Percentiles rank a stretch among this genome's conserved stretches.
Conservation (phyloP, 768 basidiomycete species). For the Leccinum aurantiacum region DNA sequence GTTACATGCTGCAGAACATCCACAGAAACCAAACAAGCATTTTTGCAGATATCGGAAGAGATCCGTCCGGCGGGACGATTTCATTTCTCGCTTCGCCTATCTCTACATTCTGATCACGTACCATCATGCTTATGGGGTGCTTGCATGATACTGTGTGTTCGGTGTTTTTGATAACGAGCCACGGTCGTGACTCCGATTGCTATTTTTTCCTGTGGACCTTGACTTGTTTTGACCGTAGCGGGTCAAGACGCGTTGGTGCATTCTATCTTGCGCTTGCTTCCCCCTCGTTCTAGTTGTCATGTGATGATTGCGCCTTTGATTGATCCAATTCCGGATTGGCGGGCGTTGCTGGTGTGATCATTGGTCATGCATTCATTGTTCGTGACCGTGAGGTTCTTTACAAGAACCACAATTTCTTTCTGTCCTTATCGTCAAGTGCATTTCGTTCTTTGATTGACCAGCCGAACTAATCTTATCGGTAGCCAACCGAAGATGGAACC, state of each 20-base stretch:
- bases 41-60: constrained; percentile 20
- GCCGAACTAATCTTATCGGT: background rate
- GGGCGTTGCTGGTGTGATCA: background rate
- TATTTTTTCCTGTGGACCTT: background rate
- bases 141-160: background rate
- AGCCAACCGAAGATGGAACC: constrained; percentile 69
- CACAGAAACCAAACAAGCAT: background rate
- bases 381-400: background rate
- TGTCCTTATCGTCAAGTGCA: background rate
- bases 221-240: background rate
- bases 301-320: background rate
- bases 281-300: background rate
- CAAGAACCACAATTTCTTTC: background rate
- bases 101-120: background rate
- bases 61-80: constrained; percentile 23
- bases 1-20: constrained; percentile 1
- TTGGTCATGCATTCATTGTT: background rate
- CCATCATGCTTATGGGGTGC: background rate
- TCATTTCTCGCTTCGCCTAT: constrained; percentile 4
- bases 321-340: background rate
- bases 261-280: background rate
- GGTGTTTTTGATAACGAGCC: background rate
- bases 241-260: background rate
- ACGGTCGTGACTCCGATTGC: background rate
- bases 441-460: background rate